phyloP scores from a whole-genome alignment of 1,284 basidiomycete genomes.

The Inonotus obliquus region DNA sequence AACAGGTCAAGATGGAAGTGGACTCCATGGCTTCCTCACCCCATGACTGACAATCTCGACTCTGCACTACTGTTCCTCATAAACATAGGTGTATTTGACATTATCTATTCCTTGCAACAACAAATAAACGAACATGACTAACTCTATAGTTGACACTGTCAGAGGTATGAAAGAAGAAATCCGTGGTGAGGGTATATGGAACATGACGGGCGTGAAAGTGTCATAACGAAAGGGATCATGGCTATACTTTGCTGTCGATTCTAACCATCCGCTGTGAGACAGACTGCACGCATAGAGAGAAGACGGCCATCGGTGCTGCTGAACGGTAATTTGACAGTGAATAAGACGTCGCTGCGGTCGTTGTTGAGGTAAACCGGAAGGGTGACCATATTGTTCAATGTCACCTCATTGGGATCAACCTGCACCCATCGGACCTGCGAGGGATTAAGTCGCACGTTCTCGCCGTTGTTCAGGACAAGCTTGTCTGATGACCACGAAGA shows the following conservation, averaged over 20 bases:
- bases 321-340: conserved; percentile 79
- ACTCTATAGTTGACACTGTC: not conserved
- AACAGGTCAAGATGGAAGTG: conserved; percentile 38
- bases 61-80: not conserved
- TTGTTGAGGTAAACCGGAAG: conserved; percentile 90
- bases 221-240: not conserved
- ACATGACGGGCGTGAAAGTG: conserved; percentile 1
- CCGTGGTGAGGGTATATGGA: conserved; percentile 5
- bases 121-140: not conserved
- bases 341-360: conserved; percentile 86
- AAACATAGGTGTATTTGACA: not conserved
- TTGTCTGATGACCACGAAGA: conserved; percentile 68
- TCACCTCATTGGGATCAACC: conserved; percentile 38
- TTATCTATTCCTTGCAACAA: conserved; percentile 7
- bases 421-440: conserved; percentile 88
- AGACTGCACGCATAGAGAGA: conserved; percentile 77
- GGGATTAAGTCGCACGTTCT: conserved; percentile 67
- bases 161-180: conserved; percentile 1
- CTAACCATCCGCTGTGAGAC: conserved; percentile 70
- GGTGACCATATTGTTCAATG: conserved; percentile 48
- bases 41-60: conserved; percentile 8
- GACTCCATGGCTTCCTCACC: conserved; percentile 52
- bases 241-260: not conserved
- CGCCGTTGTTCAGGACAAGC: conserved; percentile 78
- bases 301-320: conserved; percentile 58